Conservation (phyloP, 31 red algal genomes). For the Odonthalia washingtoniensis region DNA sequence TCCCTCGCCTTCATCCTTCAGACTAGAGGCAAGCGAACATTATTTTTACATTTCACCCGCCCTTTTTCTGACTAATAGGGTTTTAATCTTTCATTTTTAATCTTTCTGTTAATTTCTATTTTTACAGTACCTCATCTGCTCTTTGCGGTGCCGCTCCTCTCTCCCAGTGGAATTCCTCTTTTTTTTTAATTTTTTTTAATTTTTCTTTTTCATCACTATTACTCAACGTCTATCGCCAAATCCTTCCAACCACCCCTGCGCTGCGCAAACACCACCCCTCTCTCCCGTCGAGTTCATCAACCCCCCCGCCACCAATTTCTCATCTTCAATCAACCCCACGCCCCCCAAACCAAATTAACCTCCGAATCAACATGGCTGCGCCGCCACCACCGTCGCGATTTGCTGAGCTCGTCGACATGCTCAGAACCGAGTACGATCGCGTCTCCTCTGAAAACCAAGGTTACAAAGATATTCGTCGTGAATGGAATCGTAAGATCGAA, state of each 20-base stretch:
- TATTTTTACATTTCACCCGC: too few species aligned
- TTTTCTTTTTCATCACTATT: not conserved
- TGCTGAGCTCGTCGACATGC: constrained; percentile 58
- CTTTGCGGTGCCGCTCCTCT: not conserved
- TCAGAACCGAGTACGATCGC: constrained; percentile 63
- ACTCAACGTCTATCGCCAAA: not conserved
- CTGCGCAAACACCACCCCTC: not conserved
- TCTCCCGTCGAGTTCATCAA: not conserved
- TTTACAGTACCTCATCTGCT: not conserved
- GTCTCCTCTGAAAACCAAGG: constrained; percentile 50
- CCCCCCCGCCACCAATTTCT: not conserved
- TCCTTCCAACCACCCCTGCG: not conserved
- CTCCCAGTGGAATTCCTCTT: not conserved
- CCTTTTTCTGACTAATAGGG: too few species aligned
- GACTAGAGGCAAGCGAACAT: too few species aligned
- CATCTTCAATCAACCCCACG: not conserved
- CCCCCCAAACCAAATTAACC: not conserved
- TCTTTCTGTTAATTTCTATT: not conserved
- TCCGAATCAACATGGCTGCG: not conserved
- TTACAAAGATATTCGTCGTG: constrained; percentile 56
- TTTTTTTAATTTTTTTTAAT: not conserved
- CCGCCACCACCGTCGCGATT: constrained; percentile 34
- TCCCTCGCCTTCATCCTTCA: not conserved
- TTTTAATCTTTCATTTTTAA: not conserved
- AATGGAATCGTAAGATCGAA: constrained; percentile 67